Conservation (phyloP, 768 basidiomycete genomes). For the Leccinum rimulosum region DNA sequence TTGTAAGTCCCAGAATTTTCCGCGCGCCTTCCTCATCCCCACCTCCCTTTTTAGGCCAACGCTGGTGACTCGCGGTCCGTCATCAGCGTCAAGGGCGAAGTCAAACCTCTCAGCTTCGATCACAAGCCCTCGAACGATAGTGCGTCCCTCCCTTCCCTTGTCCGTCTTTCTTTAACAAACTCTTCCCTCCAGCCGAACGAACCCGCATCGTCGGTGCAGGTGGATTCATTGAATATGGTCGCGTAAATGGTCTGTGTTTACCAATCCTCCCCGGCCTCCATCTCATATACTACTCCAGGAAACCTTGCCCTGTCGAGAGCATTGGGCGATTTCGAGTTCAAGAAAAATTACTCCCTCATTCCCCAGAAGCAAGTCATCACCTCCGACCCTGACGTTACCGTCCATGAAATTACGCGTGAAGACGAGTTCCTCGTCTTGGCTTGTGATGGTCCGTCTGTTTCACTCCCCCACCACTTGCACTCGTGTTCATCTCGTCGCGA, state of each 20-base stretch:
- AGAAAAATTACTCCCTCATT: conserved; percentile 79
- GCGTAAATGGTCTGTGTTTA: conserved; percentile 81
- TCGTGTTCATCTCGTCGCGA: conserved; percentile 5
- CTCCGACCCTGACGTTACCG: conserved; percentile 85
- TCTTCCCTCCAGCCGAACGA: conserved; percentile 60
- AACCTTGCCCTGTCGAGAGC: conserved; percentile 95
- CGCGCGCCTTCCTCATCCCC: conserved; percentile 1
- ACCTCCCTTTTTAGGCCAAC: conserved; percentile 69
- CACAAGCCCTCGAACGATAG: conserved; percentile 92
- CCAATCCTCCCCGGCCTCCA: background rate
- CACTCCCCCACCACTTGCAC: background rate
- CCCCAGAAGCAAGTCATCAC: conserved; percentile 96
- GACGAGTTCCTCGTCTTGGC: conserved; percentile 97
- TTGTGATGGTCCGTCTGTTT: conserved; percentile 75
- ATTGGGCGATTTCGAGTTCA: conserved; percentile 97
- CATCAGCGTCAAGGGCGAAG: conserved; percentile 79
- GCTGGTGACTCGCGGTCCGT: conserved; percentile 96
- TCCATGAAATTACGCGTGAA: conserved; percentile 78
- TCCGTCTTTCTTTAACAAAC: background rate
- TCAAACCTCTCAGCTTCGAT: conserved; percentile 86
- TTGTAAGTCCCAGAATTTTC: conserved; percentile 49
- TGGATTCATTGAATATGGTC: conserved; percentile 93
- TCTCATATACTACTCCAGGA: conserved; percentile 46
- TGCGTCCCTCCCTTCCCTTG: conserved; percentile 36
- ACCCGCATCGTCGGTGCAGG: conserved; percentile 86